Evolutionary conservation across 2,329 filamentous ascomycete species (phyloP).

Genomic region (Chrysoporthe deuterocubensis): DNA sequence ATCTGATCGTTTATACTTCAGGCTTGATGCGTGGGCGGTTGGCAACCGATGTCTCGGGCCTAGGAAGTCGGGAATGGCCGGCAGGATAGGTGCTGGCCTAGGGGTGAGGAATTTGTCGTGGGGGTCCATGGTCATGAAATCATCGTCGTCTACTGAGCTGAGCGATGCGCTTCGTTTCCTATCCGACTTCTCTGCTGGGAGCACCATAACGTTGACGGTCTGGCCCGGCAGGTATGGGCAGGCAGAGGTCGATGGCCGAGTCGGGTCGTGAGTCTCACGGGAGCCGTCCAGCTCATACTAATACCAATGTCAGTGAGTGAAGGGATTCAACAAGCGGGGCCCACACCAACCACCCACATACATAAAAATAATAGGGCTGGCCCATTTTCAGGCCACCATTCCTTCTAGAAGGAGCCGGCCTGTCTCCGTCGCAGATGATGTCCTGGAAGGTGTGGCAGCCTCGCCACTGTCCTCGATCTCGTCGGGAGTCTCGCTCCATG

Average conservation of each 20-base stretch:
- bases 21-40: conserved; percentile 38
- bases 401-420: conserved; percentile 58
- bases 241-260: conserved; percentile 72
- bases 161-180: conserved; percentile 68
- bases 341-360: conserved; percentile 49
- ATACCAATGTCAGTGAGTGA: conserved; percentile 46
- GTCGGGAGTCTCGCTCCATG: conserved; percentile 79
- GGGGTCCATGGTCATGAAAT: conserved; percentile 77
- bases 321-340: conserved; percentile 21
- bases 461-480: conserved; percentile 78
- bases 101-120: conserved; percentile 75
- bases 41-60: conserved; percentile 42
- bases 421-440: conserved; percentile 79
- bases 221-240: conserved; percentile 91
- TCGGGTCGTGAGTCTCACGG: conserved; percentile 74
- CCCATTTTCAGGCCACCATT: conserved; percentile 89
- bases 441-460: conserved; percentile 87
- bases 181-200: conserved; percentile 71
- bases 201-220: conserved; percentile 79
- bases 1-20: conserved; percentile 43
- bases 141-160: conserved; percentile 60
- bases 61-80: conserved; percentile 47
- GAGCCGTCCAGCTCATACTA: conserved; percentile 81
- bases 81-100: conserved; percentile 58
- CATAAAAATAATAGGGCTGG: conserved; percentile 93